Evolutionary conservation across 2,329 filamentous ascomycete genomes (phyloP).

Genomic region (Ophiocordyceps sinensis): DNA sequence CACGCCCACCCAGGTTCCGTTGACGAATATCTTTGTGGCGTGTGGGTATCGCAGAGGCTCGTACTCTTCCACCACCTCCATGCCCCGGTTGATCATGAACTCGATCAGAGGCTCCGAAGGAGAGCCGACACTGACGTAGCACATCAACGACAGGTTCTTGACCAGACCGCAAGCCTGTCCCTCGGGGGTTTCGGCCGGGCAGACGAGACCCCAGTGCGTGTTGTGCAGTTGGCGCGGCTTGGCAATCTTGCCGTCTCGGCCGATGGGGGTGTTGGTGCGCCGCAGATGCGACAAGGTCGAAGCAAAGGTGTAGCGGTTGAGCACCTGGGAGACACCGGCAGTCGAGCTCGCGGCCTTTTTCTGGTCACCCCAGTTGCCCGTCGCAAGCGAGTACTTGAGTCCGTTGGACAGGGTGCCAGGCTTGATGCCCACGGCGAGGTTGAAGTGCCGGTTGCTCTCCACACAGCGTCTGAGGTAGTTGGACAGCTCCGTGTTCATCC

Average conservation of each 20-base stretch:
- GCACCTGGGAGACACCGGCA: constrained; percentile 92
- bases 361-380: constrained; percentile 98
- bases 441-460: constrained; percentile 79
- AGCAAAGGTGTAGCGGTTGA: constrained; percentile 95
- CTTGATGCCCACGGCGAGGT: constrained; percentile 81
- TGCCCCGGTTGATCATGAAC: constrained; percentile 90
- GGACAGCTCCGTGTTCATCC: constrained; percentile 81
- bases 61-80: constrained; percentile 95
- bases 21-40: constrained; percentile 95
- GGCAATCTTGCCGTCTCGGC: constrained; percentile 93
- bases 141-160: constrained; percentile 97
- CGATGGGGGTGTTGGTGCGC: constrained; percentile 93
- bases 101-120: constrained; percentile 81
- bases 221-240: constrained; percentile 97
- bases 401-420: constrained; percentile 83
- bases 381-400: constrained; percentile 90
- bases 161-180: constrained; percentile 96
- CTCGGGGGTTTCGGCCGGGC: constrained; percentile 93
- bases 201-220: constrained; percentile 96
- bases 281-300: constrained; percentile 94
- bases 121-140: constrained; percentile 91
- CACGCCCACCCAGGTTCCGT: constrained; percentile 95
- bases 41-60: constrained; percentile 73
- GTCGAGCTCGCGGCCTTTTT: constrained; percentile 95
- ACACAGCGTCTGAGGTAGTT: constrained; percentile 87